These are phyloP conservation scores for Pseudonitzschia multistriata DNA, from an alignment of 108 stramenopile genomes.

Conservation along the genomic window DNA sequence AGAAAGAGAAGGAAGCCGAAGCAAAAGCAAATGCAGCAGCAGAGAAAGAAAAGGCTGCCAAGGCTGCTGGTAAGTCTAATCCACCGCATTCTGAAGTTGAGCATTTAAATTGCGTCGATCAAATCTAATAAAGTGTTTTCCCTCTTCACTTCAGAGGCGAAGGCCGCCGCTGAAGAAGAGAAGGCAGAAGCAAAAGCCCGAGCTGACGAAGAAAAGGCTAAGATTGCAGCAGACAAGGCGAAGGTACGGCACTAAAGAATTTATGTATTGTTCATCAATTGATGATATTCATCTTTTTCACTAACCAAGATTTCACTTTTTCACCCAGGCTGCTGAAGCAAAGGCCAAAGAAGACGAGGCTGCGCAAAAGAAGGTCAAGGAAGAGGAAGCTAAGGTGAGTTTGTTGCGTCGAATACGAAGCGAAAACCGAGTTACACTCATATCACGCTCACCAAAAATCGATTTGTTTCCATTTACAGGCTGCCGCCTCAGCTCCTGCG, in stretches of 20 bases:
- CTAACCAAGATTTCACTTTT: not conserved
- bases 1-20: slow-evolving; percentile 27
- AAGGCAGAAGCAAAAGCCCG: slow-evolving; percentile 36
- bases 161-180: slow-evolving; percentile 10
- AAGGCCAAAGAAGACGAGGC: slow-evolving; percentile 37
- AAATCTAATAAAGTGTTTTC: not conserved
- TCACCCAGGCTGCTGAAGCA: slow-evolving; percentile 27
- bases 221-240: slow-evolving; percentile 22
- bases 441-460: slow-evolving; percentile 6
- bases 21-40: slow-evolving; percentile 15
- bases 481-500: slow-evolving; percentile 43
- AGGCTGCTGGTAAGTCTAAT: slow-evolving; percentile 28
- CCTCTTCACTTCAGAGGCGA: not conserved
- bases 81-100: not conserved
- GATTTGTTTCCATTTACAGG: slow-evolving; percentile 10
- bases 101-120: not conserved
- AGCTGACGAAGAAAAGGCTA: slow-evolving; percentile 35
- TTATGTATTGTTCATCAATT: too few relatives aligned
- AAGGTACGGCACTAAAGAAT: slow-evolving; percentile 33
- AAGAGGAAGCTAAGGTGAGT: slow-evolving; percentile 27
- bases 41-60: slow-evolving; percentile 25
- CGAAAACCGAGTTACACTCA: not conserved
- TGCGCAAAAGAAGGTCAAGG: slow-evolving; percentile 32
- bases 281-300: too few relatives aligned
- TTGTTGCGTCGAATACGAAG: not conserved